Evolutionary conservation across 2,329 filamentous ascomycete genomes (phyloP), one percentile per base, ranked within the genome.

Genomic region (Pseudocercospora eumusae): DNA sequence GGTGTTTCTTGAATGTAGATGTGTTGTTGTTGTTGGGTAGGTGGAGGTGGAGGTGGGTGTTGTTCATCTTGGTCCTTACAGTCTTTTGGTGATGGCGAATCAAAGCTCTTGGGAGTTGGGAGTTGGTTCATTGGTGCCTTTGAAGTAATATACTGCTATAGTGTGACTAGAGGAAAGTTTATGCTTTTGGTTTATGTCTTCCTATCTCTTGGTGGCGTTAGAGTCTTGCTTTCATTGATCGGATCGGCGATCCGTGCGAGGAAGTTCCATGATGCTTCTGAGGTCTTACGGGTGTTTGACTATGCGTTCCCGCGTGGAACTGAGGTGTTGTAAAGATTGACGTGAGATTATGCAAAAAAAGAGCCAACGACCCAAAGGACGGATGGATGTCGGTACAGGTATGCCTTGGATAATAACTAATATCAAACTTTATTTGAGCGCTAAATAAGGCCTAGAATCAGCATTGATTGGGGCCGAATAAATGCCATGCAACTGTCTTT

Each of bases 401-500:
- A 15, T 36, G 15, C 33, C 33, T 36, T n/a, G n/a, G n/a, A n/a
- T n/a, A n/a, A n/a, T 18, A 8, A 40, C 15, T 18, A 40, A n/a
- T 40, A 25, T 52, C 23, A 52, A 52, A 52, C 11, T 52, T 52
- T 52, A 28, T 27, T 28, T 28, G 4, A 5, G 23, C 47, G 47
- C 47, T 52, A 52, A 52, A 27, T 28, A 8, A n/a, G 47, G 25
- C 47, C 47, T 52, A 28, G 47, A 52, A 52, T 25, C 21, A 52
- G 47, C 21, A 52, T 52, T 31, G 47, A 52, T 52, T 52, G 23
- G 47, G 47, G 11, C 47, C 47, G 23, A 25, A 47, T 5, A 47
- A 23, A 21, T 11, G 44, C 18, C 44, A 1, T 47, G 5, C 36
- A 40, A 40, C 36, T 40, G 15, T 18, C 15, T n/a, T 18, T n/a